Conservation (phyloP, 192 early-diverging fungal species). For the Linnemannia zychae region DNA sequence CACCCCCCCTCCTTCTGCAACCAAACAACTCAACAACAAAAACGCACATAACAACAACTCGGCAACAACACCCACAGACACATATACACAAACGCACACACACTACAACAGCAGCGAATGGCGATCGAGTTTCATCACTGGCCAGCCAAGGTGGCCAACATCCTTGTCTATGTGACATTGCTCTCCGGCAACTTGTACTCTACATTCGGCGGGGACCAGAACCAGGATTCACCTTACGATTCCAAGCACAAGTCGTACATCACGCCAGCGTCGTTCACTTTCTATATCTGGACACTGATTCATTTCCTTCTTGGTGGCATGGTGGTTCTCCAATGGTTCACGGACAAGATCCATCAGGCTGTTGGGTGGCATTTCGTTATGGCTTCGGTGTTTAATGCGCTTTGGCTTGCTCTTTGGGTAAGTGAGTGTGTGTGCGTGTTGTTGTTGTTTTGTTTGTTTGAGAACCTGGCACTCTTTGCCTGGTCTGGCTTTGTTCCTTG, state of each 20-base stretch:
- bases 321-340: conserved; percentile 73
- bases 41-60: too few relatives aligned
- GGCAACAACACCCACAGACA: too few relatives aligned
- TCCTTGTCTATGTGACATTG: conserved; percentile 45
- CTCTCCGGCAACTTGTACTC: conserved; percentile 48
- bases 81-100: neutral
- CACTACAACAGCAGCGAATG: conserved; percentile 11
- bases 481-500: neutral
- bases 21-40: conserved; percentile 4
- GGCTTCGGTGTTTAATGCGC: conserved; percentile 65
- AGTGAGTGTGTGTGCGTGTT: neutral
- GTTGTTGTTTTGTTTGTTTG: neutral
- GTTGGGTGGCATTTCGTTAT: conserved; percentile 73
- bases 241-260: conserved; percentile 69
- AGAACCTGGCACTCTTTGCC: too few relatives aligned
- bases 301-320: conserved; percentile 75
- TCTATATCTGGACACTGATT: conserved; percentile 73
- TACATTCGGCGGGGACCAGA: conserved; percentile 40
- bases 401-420: conserved; percentile 75
- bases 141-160: conserved; percentile 52
- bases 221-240: conserved; percentile 37
- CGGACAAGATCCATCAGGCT: conserved; percentile 68
- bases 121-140: conserved; percentile 44
- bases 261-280: conserved; percentile 74
- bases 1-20: neutral